These are phyloP conservation scores for Eucalyptus pumila DNA, from an alignment of 345 rosid species.

Conservation along the genomic window DNA sequence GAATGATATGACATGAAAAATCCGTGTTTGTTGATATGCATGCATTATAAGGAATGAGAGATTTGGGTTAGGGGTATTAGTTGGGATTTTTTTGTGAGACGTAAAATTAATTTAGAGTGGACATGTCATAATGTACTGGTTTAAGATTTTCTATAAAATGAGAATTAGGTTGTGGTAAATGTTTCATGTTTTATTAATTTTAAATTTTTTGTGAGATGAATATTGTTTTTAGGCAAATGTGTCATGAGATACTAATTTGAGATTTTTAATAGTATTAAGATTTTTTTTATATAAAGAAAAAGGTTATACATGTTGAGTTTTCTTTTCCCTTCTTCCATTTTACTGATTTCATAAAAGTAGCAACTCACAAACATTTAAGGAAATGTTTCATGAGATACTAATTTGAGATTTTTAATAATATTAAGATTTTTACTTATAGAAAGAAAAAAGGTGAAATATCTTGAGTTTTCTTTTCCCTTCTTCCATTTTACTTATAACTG, in stretches of 20 bases:
- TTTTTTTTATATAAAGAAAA: background rate
- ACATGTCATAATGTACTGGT: rapidly evolving
- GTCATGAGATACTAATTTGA: background rate
- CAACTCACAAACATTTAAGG: background rate
- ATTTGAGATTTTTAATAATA: background rate
- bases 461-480: background rate
- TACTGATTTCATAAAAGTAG: background rate
- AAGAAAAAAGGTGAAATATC: background rate
- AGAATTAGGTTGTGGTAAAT: background rate
- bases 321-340: background rate
- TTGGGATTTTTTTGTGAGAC: background rate
- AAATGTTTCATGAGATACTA: too few relatives aligned
- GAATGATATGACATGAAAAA: background rate
- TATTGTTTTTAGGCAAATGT: background rate
- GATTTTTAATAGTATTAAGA: background rate
- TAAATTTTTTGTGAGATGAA: background rate
- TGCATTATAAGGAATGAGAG: background rate
- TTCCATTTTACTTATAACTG: background rate
- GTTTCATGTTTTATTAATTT: background rate
- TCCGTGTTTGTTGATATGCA: background rate
- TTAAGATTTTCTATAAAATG: background rate
- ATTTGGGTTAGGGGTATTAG: background rate
- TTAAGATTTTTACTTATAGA: too few relatives aligned
- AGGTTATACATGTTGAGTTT: background rate
- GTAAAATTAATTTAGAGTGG: background rate